Percentiles rank a stretch among this genome's conserved stretches.
Evolutionary conservation across 495 filamentous ascomycete genomes (phyloP).

Genomic region (Penicillium maclennaniae): DNA sequence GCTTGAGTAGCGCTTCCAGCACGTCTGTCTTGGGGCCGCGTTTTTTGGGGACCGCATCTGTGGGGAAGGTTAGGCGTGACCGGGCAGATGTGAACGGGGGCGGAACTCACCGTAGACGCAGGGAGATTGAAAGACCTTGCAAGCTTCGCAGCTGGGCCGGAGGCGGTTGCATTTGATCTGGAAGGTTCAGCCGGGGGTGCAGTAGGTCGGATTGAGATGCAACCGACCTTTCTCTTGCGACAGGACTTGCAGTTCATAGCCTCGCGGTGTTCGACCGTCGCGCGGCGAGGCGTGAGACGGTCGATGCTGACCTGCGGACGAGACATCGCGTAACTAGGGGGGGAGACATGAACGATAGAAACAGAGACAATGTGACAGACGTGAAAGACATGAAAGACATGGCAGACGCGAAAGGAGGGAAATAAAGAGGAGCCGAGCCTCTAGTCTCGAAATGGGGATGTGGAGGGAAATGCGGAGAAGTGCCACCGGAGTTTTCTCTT

Average conservation of each 20-base stretch:
- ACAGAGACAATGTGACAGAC: slow-evolving; percentile 5
- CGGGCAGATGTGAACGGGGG: background rate
- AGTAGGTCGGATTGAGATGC: background rate
- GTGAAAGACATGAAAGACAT: background rate
- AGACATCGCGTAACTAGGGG: slow-evolving; percentile 46
- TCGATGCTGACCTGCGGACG: slow-evolving; percentile 83
- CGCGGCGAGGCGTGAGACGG: slow-evolving; percentile 67
- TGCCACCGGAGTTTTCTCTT: slow-evolving; percentile 21
- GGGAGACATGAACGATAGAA: slow-evolving; percentile 8
- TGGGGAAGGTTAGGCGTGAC: slow-evolving; percentile 12
- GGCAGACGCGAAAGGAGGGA: background rate
- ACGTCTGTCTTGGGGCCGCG: slow-evolving; percentile 86
- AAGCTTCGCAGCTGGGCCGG: slow-evolving; percentile 80
- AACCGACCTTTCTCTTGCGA: slow-evolving; percentile 73
- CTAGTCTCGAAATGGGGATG: slow-evolving; percentile 1
- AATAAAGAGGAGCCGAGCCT: background rate
- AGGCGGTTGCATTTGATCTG: slow-evolving; percentile 89
- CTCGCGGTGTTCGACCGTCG: slow-evolving; percentile 73
- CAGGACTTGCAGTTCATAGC: slow-evolving; percentile 95
- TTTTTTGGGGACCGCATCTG: slow-evolving; percentile 88
- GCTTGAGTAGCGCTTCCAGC: slow-evolving; percentile 74
- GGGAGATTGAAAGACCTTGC: slow-evolving; percentile 82
- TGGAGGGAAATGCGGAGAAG: slow-evolving; percentile 29
- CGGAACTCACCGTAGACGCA: slow-evolving; percentile 73
- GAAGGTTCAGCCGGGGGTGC: background rate